phyloP scores from a whole-genome alignment of 208 protist genomes.

The Strigomonas galati region DNA sequence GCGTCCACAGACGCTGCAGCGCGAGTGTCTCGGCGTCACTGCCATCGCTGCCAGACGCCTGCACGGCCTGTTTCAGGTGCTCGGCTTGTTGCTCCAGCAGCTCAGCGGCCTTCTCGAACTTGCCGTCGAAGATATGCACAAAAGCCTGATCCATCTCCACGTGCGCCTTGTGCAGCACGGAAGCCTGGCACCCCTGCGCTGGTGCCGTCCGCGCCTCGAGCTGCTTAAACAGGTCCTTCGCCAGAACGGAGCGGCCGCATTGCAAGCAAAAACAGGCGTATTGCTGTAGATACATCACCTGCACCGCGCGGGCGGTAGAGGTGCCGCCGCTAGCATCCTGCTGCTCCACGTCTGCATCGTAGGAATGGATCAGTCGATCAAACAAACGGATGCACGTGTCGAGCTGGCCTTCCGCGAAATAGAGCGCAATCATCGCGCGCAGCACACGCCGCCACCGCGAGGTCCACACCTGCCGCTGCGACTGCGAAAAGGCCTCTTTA shows the following conservation, averaged over 20 bases:
- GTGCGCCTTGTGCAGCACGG: conserved; percentile 26
- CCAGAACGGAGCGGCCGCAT: conserved; percentile 37
- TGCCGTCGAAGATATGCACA: conserved; percentile 35
- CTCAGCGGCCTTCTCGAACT: conserved; percentile 33
- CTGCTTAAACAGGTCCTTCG: conserved; percentile 16
- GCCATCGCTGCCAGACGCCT: conserved; percentile 8
- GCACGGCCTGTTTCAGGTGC: neutral
- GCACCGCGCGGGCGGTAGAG: neutral
- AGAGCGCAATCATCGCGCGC: conserved; percentile 55
- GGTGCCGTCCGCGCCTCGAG: too few relatives aligned
- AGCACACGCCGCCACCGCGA: conserved; percentile 42
- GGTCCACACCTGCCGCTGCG: conserved; percentile 25
- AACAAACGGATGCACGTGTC: conserved; percentile 42
- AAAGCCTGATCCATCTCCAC: conserved; percentile 37
- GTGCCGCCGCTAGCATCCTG: neutral
- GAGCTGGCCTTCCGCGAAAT: conserved; percentile 56
- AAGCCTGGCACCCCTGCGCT: neutral
- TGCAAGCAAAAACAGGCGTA: conserved; percentile 37
- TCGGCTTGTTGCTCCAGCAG: conserved; percentile 20
- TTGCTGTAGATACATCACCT: conserved; percentile 22
- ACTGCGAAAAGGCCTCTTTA: conserved; percentile 12
- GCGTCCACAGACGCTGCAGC: conserved; percentile 45
- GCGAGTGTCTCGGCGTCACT: conserved; percentile 17
- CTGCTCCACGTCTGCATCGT: conserved; percentile 21
- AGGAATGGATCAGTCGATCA: conserved; percentile 35